Evolutionary conservation across 257 asterid species (phyloP).

Genomic region (Nicotiana paniculata): DNA sequence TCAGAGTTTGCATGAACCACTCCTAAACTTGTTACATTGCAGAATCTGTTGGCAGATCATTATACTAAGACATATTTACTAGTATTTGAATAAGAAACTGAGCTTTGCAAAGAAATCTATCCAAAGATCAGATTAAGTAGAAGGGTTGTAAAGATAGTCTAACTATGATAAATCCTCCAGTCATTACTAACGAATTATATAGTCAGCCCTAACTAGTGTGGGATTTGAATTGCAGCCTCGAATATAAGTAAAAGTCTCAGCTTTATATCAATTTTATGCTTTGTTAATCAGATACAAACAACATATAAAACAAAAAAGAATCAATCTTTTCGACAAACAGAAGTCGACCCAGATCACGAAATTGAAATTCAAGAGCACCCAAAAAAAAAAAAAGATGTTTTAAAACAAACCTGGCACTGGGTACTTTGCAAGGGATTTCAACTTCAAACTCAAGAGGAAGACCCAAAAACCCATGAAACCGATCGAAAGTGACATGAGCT

Average conservation of each 20-base stretch:
- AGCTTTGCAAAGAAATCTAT: background rate
- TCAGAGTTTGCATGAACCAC: background rate
- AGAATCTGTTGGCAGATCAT: background rate
- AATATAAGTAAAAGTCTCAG: background rate
- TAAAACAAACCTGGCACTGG: conserved; percentile 84
- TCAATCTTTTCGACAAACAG: background rate
- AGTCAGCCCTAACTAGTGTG: background rate
- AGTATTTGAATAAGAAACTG: background rate
- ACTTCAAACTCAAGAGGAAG: conserved; percentile 90
- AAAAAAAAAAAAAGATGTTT: no score
- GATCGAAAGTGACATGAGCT: conserved; percentile 88
- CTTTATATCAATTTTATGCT: background rate
- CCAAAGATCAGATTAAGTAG: background rate
- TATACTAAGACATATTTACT: background rate
- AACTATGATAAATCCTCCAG: background rate
- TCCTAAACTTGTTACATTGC: background rate
- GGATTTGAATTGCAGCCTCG: background rate
- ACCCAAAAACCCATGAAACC: conserved; percentile 87
- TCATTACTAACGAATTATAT: background rate
- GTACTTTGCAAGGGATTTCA: conserved; percentile 76
- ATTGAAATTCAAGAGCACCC: background rate
- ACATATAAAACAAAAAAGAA: background rate
- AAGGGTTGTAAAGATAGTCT: background rate
- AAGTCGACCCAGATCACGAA: background rate
- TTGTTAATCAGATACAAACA: background rate